Conservation (phyloP, 768 basidiomycete genomes). For the Lentinula edodes region DNA sequence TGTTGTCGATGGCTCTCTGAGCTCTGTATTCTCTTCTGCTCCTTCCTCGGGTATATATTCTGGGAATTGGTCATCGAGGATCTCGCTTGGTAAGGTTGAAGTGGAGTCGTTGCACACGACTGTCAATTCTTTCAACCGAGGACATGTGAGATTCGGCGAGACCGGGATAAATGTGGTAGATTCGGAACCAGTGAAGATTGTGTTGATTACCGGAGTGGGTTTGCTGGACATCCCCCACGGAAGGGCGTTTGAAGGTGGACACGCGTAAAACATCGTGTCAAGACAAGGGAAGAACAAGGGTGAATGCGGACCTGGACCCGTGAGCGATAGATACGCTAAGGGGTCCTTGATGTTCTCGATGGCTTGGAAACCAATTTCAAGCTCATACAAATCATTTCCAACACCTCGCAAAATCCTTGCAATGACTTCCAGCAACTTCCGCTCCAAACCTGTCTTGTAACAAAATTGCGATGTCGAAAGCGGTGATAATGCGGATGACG, state of each 20-base stretch:
- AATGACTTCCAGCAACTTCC: not conserved
- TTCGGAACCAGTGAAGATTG: not conserved
- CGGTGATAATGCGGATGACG: not conserved
- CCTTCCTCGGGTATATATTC: not conserved
- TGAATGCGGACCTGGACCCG: not conserved
- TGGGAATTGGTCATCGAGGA: not conserved
- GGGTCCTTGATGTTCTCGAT: not conserved
- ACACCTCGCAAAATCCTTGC: not conserved
- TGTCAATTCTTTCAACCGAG: not conserved
- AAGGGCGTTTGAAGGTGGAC: not conserved
- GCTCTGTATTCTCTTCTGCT: not conserved
- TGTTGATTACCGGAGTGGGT: not conserved
- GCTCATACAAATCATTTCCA: not conserved
- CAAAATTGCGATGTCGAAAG: not conserved
- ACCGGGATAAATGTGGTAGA: not conserved
- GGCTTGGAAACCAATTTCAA: slow-evolving; percentile 1
- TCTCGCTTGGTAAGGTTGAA: not conserved
- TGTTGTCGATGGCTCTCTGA: not conserved
- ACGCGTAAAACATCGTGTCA: slow-evolving; percentile 1
- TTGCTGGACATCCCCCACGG: not conserved
- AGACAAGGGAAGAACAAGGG: not conserved
- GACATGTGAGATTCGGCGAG: not conserved
- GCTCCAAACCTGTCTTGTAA: not conserved
- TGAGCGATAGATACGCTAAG: not conserved
- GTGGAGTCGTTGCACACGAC: not conserved